Evolutionary conservation across 2,329 filamentous ascomycete species (phyloP), one percentile per base, ranked within the genome.

Genomic region (Coniochaeta pulveracea): DNA sequence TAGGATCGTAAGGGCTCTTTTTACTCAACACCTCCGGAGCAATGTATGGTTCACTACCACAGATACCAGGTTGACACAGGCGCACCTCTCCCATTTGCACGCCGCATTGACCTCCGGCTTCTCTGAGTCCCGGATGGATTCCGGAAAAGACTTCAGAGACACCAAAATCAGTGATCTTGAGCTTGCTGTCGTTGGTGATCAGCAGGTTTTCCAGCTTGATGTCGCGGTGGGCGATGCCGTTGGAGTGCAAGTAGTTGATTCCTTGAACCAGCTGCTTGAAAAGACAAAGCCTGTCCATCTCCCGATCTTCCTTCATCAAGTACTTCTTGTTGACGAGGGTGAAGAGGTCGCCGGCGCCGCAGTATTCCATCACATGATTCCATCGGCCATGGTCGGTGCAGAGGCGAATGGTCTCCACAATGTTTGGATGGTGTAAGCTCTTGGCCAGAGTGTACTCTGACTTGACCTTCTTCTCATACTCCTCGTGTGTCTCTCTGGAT

Each of bases 311-410:
- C 3, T 63, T 58, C 36, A 63, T 71, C 41, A 93, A 72, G 46
- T 80, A 79, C 21, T 72, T 71, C 51, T 79, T 80, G 42, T 78
- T 72, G 24, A 93, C 78, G 10, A 93, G 61, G 40, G 68, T 66
- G 52, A 81, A 89, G 5, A 94, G 61, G 49, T 93, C 86, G 28
- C 86, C 85, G 44, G 85, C 75, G 3, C 74, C 69, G 59, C 86
- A 93, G 53, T 83, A 93, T 52, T 94, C 85, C 86, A 94, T 94
- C 36, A 93, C 84, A 52, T 93, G 84, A 52, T 85, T 88, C 81
- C 83, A 93, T 24, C 80, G 76, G 19, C 73, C 75, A 44, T 77
- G 72, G 44, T 86, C 70, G 10, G 71, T 76, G 59, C 85, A 91
- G 5, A 93, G 65, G 19, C 79, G 74, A 35, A 86, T 60, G 0